These are phyloP conservation scores for Claviceps sp. DNA, from an alignment of 2,329 filamentous ascomycete species.

Conservation along the genomic window DNA sequence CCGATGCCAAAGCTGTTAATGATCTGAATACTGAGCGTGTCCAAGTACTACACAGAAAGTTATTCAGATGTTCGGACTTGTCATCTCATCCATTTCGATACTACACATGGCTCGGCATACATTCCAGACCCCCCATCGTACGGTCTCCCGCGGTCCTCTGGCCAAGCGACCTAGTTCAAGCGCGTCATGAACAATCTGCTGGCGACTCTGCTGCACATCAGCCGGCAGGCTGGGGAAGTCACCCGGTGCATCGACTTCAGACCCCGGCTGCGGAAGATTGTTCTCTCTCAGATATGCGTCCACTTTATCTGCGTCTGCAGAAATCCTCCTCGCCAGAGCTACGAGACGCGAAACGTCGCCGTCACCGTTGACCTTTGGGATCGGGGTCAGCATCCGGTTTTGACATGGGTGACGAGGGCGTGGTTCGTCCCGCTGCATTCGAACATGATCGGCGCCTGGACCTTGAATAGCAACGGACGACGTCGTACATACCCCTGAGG, in stretches of 20 bases:
- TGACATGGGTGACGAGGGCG: background rate
- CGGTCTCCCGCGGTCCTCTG: slow-evolving; percentile 34
- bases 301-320: slow-evolving; percentile 33
- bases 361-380: background rate
- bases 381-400: background rate
- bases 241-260: slow-evolving; percentile 28
- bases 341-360: slow-evolving; percentile 25
- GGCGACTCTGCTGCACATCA: slow-evolving; percentile 30
- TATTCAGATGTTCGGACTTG: background rate
- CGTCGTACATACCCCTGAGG: slow-evolving; percentile 20
- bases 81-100: too few species aligned
- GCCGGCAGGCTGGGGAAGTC: slow-evolving; percentile 35
- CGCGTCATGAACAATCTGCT: slow-evolving; percentile 34
- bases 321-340: slow-evolving; percentile 33
- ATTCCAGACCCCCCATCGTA: slow-evolving; percentile 39
- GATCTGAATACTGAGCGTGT: slow-evolving; percentile 35
- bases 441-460: slow-evolving; percentile 12
- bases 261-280: slow-evolving; percentile 27
- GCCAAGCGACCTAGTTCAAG: slow-evolving; percentile 33
- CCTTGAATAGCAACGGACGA: slow-evolving; percentile 8
- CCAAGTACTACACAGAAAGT: slow-evolving; percentile 27
- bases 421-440: slow-evolving; percentile 10
- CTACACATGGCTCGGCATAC: slow-evolving; percentile 20
- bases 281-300: slow-evolving; percentile 32
- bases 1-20: slow-evolving; percentile 38